Conservation (phyloP, 352 stramenopile genomes). For the Pythium scleroteichum region DNA sequence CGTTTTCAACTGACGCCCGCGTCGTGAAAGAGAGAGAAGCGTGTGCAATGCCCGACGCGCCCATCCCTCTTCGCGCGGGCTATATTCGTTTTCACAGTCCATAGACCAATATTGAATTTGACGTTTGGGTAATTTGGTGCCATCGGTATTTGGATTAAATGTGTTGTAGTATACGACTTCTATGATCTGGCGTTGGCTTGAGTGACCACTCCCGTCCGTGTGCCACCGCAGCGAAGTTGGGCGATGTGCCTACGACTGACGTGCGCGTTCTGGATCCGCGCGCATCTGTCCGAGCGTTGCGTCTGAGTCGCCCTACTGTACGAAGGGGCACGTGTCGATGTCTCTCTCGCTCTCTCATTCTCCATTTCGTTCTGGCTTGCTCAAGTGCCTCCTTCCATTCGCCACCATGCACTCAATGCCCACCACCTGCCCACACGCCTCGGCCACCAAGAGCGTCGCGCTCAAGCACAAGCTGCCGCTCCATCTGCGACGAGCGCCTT, state of each 20-base stretch:
- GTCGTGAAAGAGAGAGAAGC: not conserved
- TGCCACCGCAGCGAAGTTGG: conserved; percentile 10
- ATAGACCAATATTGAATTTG: no score
- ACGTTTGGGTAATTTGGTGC: not conserved
- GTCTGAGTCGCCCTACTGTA: conserved; percentile 6
- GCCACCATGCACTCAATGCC: conserved; percentile 22
- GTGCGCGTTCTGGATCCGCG: conserved; percentile 19
- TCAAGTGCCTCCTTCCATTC: not conserved
- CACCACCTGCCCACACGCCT: not conserved
- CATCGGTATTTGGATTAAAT: not conserved
- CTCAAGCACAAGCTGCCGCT: conserved; percentile 13
- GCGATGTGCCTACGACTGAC: conserved; percentile 20
- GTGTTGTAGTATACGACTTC: not conserved
- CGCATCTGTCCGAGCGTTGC: conserved; percentile 7
- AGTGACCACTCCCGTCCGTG: no score
- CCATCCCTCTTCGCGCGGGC: conserved; percentile 1
- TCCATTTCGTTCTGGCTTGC: conserved; percentile 9
- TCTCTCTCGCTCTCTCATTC: conserved; percentile 5
- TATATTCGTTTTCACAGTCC: not conserved
- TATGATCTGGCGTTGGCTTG: no score
- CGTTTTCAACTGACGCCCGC: conserved; percentile 13
- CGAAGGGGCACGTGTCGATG: conserved; percentile 17
- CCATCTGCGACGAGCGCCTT: conserved; percentile 7
- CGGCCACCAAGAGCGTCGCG: conserved; percentile 5
- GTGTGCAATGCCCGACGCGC: conserved; percentile 12